phyloP scores from a whole-genome alignment of 148 eudicot species.

The Rhododendron ovatum region DNA sequence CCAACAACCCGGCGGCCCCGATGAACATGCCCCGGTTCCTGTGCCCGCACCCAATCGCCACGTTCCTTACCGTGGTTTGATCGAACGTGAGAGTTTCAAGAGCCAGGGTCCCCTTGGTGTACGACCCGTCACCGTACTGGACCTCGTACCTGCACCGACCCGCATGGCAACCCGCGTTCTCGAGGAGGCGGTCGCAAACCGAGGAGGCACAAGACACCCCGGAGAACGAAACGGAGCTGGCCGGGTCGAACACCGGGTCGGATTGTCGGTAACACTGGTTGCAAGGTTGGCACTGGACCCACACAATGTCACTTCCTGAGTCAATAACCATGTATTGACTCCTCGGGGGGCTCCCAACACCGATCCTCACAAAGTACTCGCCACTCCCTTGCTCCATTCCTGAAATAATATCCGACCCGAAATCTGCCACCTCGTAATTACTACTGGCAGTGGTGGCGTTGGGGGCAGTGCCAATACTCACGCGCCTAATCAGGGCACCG shows the following conservation, averaged over 20 bases:
- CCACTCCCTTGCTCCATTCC: conserved; percentile 95
- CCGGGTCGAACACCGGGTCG: conserved; percentile 90
- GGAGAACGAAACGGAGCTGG: conserved; percentile 58
- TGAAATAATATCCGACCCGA: conserved; percentile 72
- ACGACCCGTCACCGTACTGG: conserved; percentile 78
- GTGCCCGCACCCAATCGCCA: conserved; percentile 92
- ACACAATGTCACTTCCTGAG: conserved; percentile 80
- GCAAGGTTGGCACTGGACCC: conserved; percentile 96
- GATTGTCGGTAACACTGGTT: conserved; percentile 69
- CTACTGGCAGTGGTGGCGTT: conserved; percentile 1
- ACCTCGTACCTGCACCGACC: conserved; percentile 73
- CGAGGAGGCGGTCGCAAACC: conserved; percentile 48
- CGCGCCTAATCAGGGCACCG: conserved; percentile 23
- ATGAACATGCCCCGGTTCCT: conserved; percentile 79
- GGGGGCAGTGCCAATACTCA: background rate
- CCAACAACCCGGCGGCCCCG: conserved; percentile 84
- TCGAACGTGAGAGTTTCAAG: conserved; percentile 74
- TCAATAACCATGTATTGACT: conserved; percentile 81
- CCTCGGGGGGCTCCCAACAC: conserved; percentile 77
- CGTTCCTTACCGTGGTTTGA: conserved; percentile 37
- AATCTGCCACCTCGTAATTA: conserved; percentile 33
- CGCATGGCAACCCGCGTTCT: conserved; percentile 52
- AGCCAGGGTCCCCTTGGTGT: conserved; percentile 76
- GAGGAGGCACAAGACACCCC: conserved; percentile 57
- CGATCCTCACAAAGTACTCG: conserved; percentile 78